Base-by-base conservation (phyloP, 306 rosid species). In the Vicia faba region DNA sequence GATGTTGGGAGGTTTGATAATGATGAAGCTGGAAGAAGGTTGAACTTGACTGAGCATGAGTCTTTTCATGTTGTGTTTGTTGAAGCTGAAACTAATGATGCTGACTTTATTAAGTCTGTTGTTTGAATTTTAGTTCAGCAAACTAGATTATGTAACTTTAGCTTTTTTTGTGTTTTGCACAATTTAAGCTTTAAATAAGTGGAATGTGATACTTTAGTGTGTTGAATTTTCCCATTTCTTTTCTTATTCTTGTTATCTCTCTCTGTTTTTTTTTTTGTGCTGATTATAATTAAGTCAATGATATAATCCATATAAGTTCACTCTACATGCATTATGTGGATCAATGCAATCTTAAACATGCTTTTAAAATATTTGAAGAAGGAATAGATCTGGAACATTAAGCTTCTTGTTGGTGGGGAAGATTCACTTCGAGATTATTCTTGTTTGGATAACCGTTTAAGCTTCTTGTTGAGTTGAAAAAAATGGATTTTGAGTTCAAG, bases 1-100 rank as follows among this genome's bases (percentile, higher is more conserved):
- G 73, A 67, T 38, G 26, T 75, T 67, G 79, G 74, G 0, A 67
- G 65, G n/a, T 73, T 0, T 13, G 35, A 49, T 14, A 38, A 59
- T 67, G 14, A 10, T 12, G 69, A 59, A 3, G 25, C 18, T 46
- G 73, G 54, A 25, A 48, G 55, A 28, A 60, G 68, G 12, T 14
- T 75, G 39, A 49, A 14, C 59, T 19, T 75, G 7, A 75, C 71
- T 28, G 65, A 53, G 3, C 58, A 64, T 28, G 77, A 72, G 0
- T 5, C 64, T 0, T 72, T 26, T 16, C 13, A 40, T 0, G 4
- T 72, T 63, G 46, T 51, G 1, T 72, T 72, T 6, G 39, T 54
- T 5, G 49, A 41, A 2, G 57, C 39, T 41, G 11, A 14, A 28
- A 0, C 25, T 15, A 5, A 10, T 19, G n/a, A 16, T 4, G 6